These are phyloP conservation scores for Colletotrichum higginsianum DNA, from an alignment of 2,329 filamentous ascomycete genomes.

Conservation along the genomic window DNA sequence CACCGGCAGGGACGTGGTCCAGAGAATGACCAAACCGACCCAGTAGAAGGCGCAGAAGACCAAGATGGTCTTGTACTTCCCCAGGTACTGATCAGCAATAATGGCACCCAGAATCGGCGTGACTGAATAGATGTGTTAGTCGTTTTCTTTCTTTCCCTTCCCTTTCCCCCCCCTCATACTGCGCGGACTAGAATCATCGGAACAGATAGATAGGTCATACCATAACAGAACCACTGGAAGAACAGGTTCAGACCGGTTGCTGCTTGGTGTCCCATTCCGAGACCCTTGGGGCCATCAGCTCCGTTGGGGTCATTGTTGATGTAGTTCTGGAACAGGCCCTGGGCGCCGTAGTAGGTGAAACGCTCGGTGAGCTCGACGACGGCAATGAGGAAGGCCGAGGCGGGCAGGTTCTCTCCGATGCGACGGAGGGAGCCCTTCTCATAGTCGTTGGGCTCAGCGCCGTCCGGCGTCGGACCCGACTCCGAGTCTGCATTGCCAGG, in stretches of 20 bases:
- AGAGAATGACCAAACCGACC: slow-evolving; percentile 68
- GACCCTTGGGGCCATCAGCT: slow-evolving; percentile 61
- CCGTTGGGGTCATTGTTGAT: slow-evolving; percentile 56
- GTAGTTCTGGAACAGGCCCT: slow-evolving; percentile 71
- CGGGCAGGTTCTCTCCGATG: slow-evolving; percentile 68
- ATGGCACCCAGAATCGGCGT: slow-evolving; percentile 66
- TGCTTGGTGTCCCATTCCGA: slow-evolving; percentile 68
- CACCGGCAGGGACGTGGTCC: slow-evolving; percentile 63
- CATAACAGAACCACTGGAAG: slow-evolving; percentile 67
- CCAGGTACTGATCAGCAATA: slow-evolving; percentile 70
- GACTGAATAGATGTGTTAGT: slow-evolving; percentile 44
- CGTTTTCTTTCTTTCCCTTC: too few relatives aligned
- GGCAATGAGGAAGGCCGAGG: slow-evolving; percentile 70
- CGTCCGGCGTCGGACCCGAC: slow-evolving; percentile 56
- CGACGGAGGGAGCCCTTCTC: slow-evolving; percentile 67
- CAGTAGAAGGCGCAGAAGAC: slow-evolving; percentile 72
- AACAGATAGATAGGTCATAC: slow-evolving; percentile 41
- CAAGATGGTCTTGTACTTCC: slow-evolving; percentile 74
- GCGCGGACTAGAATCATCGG: too few relatives aligned
- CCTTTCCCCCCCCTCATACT: neutral
- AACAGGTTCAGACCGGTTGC: slow-evolving; percentile 69
- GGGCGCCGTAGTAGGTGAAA: slow-evolving; percentile 71
- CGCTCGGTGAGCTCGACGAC: slow-evolving; percentile 70
- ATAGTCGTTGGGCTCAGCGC: slow-evolving; percentile 66
- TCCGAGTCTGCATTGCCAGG: slow-evolving; percentile 45